A percentile compares a stretch with the other conserved stretches of the same genome.
Evolutionary conservation across 371 early-diverging fungal species (phyloP).

Genomic region (Mortierella sp.): DNA sequence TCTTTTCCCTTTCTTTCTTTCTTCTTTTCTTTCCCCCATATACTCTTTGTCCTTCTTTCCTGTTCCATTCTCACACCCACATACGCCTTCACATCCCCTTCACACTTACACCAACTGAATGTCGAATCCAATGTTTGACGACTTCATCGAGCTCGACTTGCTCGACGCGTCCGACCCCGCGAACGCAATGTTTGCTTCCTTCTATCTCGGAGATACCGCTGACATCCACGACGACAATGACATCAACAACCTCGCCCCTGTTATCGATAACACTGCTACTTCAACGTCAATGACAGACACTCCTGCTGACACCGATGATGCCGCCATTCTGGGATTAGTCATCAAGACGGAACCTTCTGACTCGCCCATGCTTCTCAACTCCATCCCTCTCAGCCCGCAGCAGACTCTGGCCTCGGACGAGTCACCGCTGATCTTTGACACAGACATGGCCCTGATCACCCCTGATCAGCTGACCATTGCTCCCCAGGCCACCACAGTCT

Average conservation of each 20-base stretch:
- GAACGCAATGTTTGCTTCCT: constrained; percentile 39
- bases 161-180: constrained; percentile 39
- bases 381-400: constrained; percentile 25
- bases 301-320: background rate
- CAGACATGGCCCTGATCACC: constrained; percentile 19
- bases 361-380: constrained; percentile 33
- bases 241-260: constrained; percentile 24
- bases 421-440: constrained; percentile 23
- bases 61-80: background rate
- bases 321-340: constrained; percentile 17
- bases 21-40: background rate
- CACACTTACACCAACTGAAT: constrained; percentile 10
- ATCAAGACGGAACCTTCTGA: constrained; percentile 35
- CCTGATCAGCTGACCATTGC: constrained; percentile 43
- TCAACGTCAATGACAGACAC: constrained; percentile 17
- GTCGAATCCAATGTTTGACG: constrained; percentile 56
- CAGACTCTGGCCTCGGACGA: constrained; percentile 16
- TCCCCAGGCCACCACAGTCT: constrained; percentile 40
- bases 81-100: background rate
- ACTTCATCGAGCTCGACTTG: constrained; percentile 54
- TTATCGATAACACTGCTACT: constrained; percentile 14
- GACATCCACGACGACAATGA: constrained; percentile 22
- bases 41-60: background rate
- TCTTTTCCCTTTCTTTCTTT: background rate
- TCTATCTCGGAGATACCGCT: constrained; percentile 30